Evolutionary conservation across 2,329 filamentous ascomycete species (phyloP).

Genomic region (Shiraia sp.): DNA sequence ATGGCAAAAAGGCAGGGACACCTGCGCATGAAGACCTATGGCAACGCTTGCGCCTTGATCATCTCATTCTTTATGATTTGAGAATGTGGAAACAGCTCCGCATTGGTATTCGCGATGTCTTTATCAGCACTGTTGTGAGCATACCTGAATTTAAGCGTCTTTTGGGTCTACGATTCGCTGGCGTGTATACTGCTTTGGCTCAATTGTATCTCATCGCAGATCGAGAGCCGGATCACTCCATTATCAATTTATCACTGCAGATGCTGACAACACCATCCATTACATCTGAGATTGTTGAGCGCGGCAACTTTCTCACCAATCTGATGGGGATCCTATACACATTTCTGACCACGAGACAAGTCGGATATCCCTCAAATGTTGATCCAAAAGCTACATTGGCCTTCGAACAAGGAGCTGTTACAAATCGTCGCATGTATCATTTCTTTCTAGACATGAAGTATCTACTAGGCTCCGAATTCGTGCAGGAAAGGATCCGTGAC

Average conservation of each 20-base stretch:
- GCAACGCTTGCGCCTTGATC: constrained; percentile 87
- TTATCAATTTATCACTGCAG: constrained; percentile 95
- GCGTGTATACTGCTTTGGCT: constrained; percentile 88
- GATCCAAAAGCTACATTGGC: constrained; percentile 83
- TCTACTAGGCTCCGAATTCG: constrained; percentile 83
- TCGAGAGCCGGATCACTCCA: constrained; percentile 94
- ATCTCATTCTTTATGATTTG: constrained; percentile 91
- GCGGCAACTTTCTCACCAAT: constrained; percentile 93
- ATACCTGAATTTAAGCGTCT: constrained; percentile 96
- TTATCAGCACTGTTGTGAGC: constrained; percentile 94
- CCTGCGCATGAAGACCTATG: constrained; percentile 84
- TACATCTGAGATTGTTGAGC: constrained; percentile 90
- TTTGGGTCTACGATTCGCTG: constrained; percentile 88
- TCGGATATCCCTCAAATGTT: constrained; percentile 89
- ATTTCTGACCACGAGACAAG: constrained; percentile 93
- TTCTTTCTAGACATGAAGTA: constrained; percentile 96
- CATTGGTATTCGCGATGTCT: constrained; percentile 86
- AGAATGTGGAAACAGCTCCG: constrained; percentile 96
- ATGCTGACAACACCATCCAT: constrained; percentile 97
- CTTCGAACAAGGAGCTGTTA: constrained; percentile 92
- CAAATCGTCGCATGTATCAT: constrained; percentile 93
- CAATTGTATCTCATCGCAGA: constrained; percentile 96
- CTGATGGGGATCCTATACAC: constrained; percentile 96
- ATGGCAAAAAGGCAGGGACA: constrained; percentile 63
- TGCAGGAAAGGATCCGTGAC: constrained; percentile 79